phyloP scores from a whole-genome alignment of 2,329 filamentous ascomycete species.

The Penicillium psychrosexuale region DNA sequence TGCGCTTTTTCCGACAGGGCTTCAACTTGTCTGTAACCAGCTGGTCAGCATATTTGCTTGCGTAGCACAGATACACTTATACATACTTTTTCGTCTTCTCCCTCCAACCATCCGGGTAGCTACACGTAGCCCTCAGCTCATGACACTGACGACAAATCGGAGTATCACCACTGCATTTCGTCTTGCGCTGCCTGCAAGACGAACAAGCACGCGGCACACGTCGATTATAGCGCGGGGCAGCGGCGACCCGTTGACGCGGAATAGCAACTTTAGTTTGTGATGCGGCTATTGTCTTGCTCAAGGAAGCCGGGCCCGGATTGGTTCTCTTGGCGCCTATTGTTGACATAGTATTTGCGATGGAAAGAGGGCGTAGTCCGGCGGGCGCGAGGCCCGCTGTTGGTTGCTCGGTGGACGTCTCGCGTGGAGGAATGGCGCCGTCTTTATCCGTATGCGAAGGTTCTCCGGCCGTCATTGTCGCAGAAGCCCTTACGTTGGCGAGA shows the following conservation, averaged over 20 bases:
- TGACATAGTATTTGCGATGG: slow-evolving; percentile 8
- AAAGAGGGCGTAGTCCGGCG: slow-evolving; percentile 1
- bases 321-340: slow-evolving; percentile 4
- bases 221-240: slow-evolving; percentile 18
- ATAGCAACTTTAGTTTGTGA: slow-evolving; percentile 27
- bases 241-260: slow-evolving; percentile 27
- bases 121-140: slow-evolving; percentile 34
- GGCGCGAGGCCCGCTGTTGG: background rate
- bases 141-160: slow-evolving; percentile 38
- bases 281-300: background rate
- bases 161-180: slow-evolving; percentile 40
- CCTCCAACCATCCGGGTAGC: slow-evolving; percentile 40
- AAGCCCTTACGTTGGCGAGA: background rate
- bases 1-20: slow-evolving; percentile 31
- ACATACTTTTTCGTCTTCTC: slow-evolving; percentile 39
- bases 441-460: background rate
- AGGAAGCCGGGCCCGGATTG: background rate
- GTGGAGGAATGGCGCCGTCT: background rate
- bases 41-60: slow-evolving; percentile 4
- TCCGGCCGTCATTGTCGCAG: slow-evolving; percentile 19
- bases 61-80: background rate
- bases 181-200: slow-evolving; percentile 39
- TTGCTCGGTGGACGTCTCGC: background rate
- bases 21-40: slow-evolving; percentile 31
- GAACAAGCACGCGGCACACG: slow-evolving; percentile 36